Evolutionary conservation across 805 yeast species (phyloP), one percentile per base, ranked within the genome.

Genomic region (Saturnispora quitensis): DNA sequence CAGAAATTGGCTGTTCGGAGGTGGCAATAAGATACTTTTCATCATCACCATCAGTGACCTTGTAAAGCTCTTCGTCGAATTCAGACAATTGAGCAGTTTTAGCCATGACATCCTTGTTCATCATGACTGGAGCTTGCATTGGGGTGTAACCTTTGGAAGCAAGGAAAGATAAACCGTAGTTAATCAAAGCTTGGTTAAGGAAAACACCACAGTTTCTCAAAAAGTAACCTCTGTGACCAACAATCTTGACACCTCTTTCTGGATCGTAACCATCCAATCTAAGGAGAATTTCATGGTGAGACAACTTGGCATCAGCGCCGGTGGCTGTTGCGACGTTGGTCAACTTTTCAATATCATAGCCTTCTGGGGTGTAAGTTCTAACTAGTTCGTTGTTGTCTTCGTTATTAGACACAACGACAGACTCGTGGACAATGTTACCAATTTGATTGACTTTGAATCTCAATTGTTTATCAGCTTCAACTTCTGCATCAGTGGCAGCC

Each of bases 21-120:
- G 99, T 93, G 58, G 99, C 99, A 74, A 93, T 89, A 69, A 93
- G 78, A 68, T 93, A 93, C 75, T 91, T 93, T 74, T 93, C 99
- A 66, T 91, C 99, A 47, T 85, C 90, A 67, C 99, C 99, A 67
- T 93, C 99, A 47, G 87, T 73, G 53, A 93, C 98, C 74, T 93
- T 93, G 76, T 93, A 93, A 64, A 93, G 78, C 73, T 93, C 99
- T 76, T 93, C 99, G 70, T 93, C 99, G 63, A 93, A 93, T 67
- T 93, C 90, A 36, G 97, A 89, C 68, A 93, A 82, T 74, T 93
- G 99, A 8, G 99, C 99, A 60, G 99, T 93, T 73, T 88, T 90
- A 61, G 98, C 98, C 99, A 93, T 93, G 53, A 89, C 95, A 53
- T 93, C 98, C 74, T 93, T 93, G 82, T 93, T 93, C 97, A 93